Conservation (phyloP, 352 stramenopile species). For the Stephanocyclus meneghinianus region DNA sequence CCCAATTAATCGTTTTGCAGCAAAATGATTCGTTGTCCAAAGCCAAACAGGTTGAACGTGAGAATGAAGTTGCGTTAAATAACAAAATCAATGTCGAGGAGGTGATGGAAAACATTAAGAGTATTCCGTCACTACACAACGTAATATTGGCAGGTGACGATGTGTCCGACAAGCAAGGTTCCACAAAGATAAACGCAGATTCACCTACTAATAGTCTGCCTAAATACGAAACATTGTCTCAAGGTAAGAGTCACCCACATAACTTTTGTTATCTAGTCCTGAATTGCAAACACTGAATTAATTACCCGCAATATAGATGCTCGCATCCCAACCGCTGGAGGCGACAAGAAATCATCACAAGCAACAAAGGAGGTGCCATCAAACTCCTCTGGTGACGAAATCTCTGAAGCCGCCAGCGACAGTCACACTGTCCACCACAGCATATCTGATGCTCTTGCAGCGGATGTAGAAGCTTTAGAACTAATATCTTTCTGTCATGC, state of each 20-base stretch:
- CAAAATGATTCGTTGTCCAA: neutral
- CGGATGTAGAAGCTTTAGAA: constrained; percentile 49
- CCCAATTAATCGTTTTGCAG: neutral
- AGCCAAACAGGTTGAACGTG: neutral
- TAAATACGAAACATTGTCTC: constrained; percentile 19
- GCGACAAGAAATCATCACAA: neutral
- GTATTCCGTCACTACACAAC: constrained; percentile 8
- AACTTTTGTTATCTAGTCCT: too few species aligned
- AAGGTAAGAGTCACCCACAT: neutral
- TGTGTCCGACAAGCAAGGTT: neutral
- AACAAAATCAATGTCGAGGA: neutral
- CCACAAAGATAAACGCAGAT: neutral
- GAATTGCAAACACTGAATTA: too few species aligned
- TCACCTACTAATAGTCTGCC: neutral
- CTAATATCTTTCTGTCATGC: constrained; percentile 50
- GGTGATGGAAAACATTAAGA: constrained; percentile 9
- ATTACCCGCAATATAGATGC: neutral
- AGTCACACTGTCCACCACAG: neutral
- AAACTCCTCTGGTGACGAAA: neutral
- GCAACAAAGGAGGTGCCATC: neutral
- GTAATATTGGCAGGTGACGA: constrained; percentile 1
- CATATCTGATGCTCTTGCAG: constrained; percentile 31
- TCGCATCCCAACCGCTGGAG: neutral
- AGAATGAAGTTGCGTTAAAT: neutral
- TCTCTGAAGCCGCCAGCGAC: neutral